Percentiles rank a stretch among this genome's conserved stretches.
Evolutionary conservation across 768 basidiomycete genomes (phyloP).

Genomic region (Hygrocybe punicea): DNA sequence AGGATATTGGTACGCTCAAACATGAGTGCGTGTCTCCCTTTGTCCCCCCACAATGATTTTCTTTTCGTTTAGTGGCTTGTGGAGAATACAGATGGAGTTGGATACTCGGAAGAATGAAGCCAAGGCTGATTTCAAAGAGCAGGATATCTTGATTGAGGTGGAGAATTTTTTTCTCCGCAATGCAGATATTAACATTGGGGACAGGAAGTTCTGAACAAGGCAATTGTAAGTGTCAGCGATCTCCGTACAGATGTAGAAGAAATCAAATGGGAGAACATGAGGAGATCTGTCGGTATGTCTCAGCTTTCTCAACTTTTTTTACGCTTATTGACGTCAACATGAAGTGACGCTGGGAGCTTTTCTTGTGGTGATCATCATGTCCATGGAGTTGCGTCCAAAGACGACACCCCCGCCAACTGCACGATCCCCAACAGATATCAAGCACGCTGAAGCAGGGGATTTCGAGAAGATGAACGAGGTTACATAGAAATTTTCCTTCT

Average conservation of each 20-base stretch:
- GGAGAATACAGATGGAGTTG: constrained; percentile 92
- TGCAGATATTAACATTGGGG: background rate
- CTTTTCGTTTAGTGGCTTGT: background rate
- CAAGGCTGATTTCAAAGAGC: constrained; percentile 75
- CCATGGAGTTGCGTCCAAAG: constrained; percentile 63
- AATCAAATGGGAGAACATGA: constrained; percentile 87
- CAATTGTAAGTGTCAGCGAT: constrained; percentile 70
- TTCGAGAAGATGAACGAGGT: constrained; percentile 24
- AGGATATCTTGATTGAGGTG: constrained; percentile 84
- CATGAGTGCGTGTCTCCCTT: constrained; percentile 69
- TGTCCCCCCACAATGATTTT: constrained; percentile 2
- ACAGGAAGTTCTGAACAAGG: constrained; percentile 73
- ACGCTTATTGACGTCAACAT: background rate
- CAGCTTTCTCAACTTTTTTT: background rate
- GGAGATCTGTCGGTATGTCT: constrained; percentile 69
- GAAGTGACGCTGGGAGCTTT: constrained; percentile 63
- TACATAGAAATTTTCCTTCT: background rate
- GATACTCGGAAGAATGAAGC: constrained; percentile 92
- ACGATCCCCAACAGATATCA: constrained; percentile 21
- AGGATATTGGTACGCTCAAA: constrained; percentile 81
- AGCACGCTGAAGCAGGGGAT: constrained; percentile 31
- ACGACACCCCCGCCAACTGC: constrained; percentile 29
- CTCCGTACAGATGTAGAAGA: constrained; percentile 79
- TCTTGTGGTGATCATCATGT: constrained; percentile 62
- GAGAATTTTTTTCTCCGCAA: background rate